These are phyloP conservation scores for Tetraselmis striata DNA, from an alignment of 139 green algal species.

Conservation along the genomic window DNA sequence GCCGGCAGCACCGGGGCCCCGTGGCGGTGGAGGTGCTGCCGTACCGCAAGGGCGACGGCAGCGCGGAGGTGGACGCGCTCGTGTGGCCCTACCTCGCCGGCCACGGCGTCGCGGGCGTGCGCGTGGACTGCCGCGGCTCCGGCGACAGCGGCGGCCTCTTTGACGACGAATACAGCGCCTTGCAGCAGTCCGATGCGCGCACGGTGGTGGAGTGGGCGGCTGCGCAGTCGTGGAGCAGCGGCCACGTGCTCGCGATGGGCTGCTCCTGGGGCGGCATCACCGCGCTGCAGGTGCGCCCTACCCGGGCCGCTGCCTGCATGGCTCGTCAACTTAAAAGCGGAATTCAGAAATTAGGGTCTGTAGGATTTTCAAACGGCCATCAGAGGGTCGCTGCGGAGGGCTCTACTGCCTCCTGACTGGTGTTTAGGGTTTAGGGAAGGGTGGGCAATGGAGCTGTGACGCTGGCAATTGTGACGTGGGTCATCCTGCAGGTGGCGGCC, in stretches of 20 bases:
- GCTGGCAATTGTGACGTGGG: too few relatives aligned
- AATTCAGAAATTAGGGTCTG: too few relatives aligned
- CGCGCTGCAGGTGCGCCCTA: conserved; percentile 20
- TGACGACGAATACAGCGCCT: conserved; percentile 20
- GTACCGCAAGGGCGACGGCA: conserved; percentile 17
- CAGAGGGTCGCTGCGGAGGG: too few relatives aligned
- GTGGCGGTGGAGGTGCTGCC: conserved; percentile 17
- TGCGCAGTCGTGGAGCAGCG: conserved; percentile 17
- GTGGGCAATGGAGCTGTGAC: too few relatives aligned
- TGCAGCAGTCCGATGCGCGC: conserved; percentile 3
- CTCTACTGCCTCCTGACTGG: too few relatives aligned
- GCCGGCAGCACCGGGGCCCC: neutral
- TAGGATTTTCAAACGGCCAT: too few relatives aligned
- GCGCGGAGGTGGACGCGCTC: conserved; percentile 7
- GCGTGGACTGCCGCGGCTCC: conserved; percentile 16
- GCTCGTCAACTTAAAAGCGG: too few relatives aligned
- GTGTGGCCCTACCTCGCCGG: conserved; percentile 18
- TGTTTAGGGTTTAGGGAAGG: too few relatives aligned
- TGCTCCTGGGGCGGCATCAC: conserved; percentile 21
- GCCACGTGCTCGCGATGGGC: conserved; percentile 17
- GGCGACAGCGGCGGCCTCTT: conserved; percentile 11
- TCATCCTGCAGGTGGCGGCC: conserved; percentile 1
- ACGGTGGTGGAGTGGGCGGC: conserved; percentile 12
- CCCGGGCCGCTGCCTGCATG: too few relatives aligned
- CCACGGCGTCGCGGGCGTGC: conserved; percentile 18